Conservation (phyloP, 768 basidiomycete genomes). For the Hygrocybe punicea region DNA sequence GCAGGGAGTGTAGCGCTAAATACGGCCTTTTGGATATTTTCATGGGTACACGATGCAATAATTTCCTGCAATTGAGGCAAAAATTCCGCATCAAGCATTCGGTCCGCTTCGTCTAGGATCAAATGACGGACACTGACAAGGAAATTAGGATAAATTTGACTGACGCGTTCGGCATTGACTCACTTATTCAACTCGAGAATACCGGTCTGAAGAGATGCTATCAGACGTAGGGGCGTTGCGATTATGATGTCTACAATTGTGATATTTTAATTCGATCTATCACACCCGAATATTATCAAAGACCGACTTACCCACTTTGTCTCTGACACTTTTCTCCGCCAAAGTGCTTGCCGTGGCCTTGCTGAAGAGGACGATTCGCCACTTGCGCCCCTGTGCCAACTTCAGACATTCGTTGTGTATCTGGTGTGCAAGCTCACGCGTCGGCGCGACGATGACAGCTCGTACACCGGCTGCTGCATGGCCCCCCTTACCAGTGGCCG, state of each 20-base stretch:
- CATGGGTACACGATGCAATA: conserved; percentile 67
- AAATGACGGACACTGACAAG: conserved; percentile 72
- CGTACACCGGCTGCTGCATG: conserved; percentile 59
- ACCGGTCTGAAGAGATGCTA: conserved; percentile 71
- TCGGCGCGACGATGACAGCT: conserved; percentile 84
- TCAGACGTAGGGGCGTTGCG: conserved; percentile 86
- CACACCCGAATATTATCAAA: conserved; percentile 5
- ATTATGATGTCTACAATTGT: conserved; percentile 72
- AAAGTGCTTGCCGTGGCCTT: conserved; percentile 87
- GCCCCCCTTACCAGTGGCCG: conserved; percentile 46
- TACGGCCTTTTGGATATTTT: conserved; percentile 75
- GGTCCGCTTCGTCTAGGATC: conserved; percentile 87
- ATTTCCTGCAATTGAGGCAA: conserved; percentile 86
- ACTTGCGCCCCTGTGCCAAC: conserved; percentile 74
- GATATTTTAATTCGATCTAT: too few relatives aligned
- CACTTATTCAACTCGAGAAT: conserved; percentile 71
- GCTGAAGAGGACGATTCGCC: conserved; percentile 78
- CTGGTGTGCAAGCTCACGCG: conserved; percentile 93
- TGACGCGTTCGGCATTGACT: conserved; percentile 26
- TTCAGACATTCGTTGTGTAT: conserved; percentile 89
- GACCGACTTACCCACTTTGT: conserved; percentile 68
- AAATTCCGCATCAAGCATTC: conserved; percentile 88
- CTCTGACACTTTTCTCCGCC: conserved; percentile 63
- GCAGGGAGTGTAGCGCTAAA: conserved; percentile 95
- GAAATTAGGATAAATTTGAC: not conserved